phyloP scores from a whole-genome alignment of 306 rosid species.

The Sicyos baderoa region DNA sequence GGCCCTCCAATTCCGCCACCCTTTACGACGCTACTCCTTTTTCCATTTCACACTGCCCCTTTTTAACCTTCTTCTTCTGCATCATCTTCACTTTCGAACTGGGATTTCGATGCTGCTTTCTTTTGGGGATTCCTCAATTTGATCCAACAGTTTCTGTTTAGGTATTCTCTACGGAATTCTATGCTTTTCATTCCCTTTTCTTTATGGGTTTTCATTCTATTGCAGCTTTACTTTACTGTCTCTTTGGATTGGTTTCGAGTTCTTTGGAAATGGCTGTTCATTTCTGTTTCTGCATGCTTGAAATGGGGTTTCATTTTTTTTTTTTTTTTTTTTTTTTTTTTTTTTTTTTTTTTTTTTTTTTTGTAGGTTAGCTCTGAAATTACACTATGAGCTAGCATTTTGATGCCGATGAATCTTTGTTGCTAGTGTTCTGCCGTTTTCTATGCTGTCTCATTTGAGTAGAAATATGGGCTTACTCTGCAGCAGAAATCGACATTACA shows the following conservation, averaged over 20 bases:
- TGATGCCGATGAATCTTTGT: slow-evolving; percentile 43
- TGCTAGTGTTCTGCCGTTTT: slow-evolving; percentile 26
- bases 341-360: slow-evolving; percentile 21
- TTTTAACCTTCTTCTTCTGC: slow-evolving; percentile 23
- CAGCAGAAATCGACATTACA: slow-evolving; percentile 65
- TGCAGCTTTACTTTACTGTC: background rate
- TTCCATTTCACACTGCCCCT: background rate
- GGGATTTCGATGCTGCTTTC: slow-evolving; percentile 25
- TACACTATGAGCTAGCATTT: slow-evolving; percentile 22
- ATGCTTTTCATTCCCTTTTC: background rate
- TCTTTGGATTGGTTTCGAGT: background rate
- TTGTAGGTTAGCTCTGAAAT: slow-evolving; percentile 31
- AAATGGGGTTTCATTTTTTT: slow-evolving; percentile 20
- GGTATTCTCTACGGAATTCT: background rate
- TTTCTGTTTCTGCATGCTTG: too few species aligned
- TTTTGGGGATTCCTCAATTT: background rate
- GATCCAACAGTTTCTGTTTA: slow-evolving; percentile 9
- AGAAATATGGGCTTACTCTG: slow-evolving; percentile 89
- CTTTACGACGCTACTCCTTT: background rate
- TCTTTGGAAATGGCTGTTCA: too few species aligned
- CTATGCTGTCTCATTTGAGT: slow-evolving; percentile 64
- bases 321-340: slow-evolving; percentile 21
- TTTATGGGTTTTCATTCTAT: background rate
- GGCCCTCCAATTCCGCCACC: slow-evolving; percentile 7
- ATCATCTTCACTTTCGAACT: slow-evolving; percentile 23